A percentile compares a stretch with the other conserved stretches of the same genome.
Evolutionary conservation across 148 eudicot species (phyloP).

Genomic region (Rhododendron simsii): DNA sequence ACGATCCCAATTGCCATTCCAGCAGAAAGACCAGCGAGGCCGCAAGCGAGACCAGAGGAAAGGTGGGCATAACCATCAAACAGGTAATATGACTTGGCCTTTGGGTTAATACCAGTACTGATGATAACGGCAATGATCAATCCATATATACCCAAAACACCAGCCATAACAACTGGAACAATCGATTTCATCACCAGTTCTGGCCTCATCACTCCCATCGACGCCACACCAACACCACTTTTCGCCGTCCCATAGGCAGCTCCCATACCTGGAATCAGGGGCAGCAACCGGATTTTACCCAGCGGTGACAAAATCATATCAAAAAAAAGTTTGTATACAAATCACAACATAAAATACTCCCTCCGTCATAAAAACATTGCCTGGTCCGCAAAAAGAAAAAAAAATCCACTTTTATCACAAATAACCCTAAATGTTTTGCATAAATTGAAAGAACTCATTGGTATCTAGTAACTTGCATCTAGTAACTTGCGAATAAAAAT

Average conservation of each 20-base stretch:
- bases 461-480: too few species aligned
- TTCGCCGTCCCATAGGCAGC: slow-evolving; percentile 53
- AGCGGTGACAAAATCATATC: neutral
- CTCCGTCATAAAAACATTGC: neutral
- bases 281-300: neutral
- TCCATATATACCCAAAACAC: slow-evolving; percentile 50
- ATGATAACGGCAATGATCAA: slow-evolving; percentile 50
- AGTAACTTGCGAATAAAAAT: too few species aligned
- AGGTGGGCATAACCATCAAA: slow-evolving; percentile 50
- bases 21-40: slow-evolving; percentile 50
- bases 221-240: slow-evolving; percentile 53
- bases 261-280: slow-evolving; percentile 32
- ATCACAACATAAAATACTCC: neutral
- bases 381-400: neutral
- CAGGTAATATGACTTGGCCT: slow-evolving; percentile 46
- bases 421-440: too few species aligned
- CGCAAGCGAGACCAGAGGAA: slow-evolving; percentile 48
- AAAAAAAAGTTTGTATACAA: neutral
- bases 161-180: slow-evolving; percentile 55
- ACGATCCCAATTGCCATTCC: slow-evolving; percentile 53
- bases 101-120: slow-evolving; percentile 51
- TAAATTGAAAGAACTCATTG: too few species aligned
- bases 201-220: slow-evolving; percentile 55
- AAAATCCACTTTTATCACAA: too few species aligned
- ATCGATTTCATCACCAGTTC: slow-evolving; percentile 55